A percentile compares a stretch with the other conserved stretches of the same genome.
These are phyloP conservation scores for Cajanus cajan DNA, from an alignment of 306 rosid species.

Conservation along the genomic window DNA sequence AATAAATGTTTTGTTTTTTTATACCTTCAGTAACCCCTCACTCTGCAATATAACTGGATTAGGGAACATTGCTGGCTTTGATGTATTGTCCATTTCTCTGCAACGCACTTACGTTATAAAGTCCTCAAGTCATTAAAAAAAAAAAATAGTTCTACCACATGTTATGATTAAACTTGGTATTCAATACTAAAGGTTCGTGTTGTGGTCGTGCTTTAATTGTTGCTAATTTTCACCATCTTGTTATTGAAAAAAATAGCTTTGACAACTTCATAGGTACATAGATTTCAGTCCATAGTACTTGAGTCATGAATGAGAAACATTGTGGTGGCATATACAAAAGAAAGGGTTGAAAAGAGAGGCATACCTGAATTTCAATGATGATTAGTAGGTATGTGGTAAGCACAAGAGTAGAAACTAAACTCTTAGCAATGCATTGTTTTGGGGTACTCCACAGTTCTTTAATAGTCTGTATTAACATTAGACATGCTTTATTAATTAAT, in stretches of 20 bases:
- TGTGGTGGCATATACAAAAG: not conserved
- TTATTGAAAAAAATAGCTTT: not conserved
- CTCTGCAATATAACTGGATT: conserved; percentile 23
- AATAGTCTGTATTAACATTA: not conserved
- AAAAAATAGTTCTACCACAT: not conserved
- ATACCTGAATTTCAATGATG: not conserved
- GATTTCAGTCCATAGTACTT: not conserved
- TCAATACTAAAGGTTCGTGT: not conserved
- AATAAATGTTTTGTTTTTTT: not conserved
- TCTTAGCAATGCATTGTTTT: not conserved
- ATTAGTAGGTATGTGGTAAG: not conserved
- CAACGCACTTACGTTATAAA: not conserved
- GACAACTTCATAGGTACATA: not conserved
- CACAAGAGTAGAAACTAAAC: not conserved
- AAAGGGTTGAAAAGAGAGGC: not conserved
- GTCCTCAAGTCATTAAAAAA: not conserved
- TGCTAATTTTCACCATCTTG: not conserved
- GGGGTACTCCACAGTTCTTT: not conserved
- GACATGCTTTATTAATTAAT: not conserved
- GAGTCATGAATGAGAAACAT: not conserved
- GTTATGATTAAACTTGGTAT: not conserved
- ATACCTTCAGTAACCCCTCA: conserved; percentile 25
- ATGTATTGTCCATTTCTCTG: conserved; percentile 8
- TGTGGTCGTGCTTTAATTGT: not conserved
- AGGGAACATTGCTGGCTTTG: not conserved